Evolutionary conservation across 306 rosid genomes (phyloP).

Genomic region (Hylodesmum podocarpum): DNA sequence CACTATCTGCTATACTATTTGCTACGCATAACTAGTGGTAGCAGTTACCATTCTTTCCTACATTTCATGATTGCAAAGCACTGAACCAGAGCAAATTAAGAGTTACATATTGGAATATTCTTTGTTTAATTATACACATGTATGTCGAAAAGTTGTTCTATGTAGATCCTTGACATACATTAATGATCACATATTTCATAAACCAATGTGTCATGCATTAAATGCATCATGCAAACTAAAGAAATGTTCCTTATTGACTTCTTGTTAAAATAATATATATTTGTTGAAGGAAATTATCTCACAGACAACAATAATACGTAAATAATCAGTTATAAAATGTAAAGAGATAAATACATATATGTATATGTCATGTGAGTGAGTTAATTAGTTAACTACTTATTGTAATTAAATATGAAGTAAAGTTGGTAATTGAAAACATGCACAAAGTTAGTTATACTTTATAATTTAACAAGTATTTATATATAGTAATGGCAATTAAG

Average conservation of each 20-base stretch:
- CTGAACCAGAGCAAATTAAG: background rate
- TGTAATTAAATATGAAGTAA: too few species aligned
- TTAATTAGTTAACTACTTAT: too few species aligned
- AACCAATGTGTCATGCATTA: too few species aligned
- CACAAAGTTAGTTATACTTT: background rate
- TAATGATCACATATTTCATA: background rate
- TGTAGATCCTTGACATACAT: background rate
- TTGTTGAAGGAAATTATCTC: too few species aligned
- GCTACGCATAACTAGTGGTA: background rate
- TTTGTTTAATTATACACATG: too few species aligned
- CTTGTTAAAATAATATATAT: too few species aligned
- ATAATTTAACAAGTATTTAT: background rate
- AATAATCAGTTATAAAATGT: too few species aligned
- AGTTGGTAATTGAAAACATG: too few species aligned
- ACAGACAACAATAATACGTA: too few species aligned
- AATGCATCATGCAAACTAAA: background rate
- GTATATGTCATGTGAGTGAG: too few species aligned
- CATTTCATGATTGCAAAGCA: slow-evolving; percentile 14
- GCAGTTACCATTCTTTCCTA: background rate
- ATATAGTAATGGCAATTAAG: background rate
- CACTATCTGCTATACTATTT: slow-evolving; percentile 23
- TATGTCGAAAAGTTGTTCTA: background rate
- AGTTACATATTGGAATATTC: slow-evolving; percentile 10
- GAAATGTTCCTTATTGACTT: background rate
- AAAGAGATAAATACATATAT: too few species aligned